These are phyloP conservation scores for Leccinum disarticulatum DNA, from an alignment of 768 basidiomycete species.

Conservation along the genomic window DNA sequence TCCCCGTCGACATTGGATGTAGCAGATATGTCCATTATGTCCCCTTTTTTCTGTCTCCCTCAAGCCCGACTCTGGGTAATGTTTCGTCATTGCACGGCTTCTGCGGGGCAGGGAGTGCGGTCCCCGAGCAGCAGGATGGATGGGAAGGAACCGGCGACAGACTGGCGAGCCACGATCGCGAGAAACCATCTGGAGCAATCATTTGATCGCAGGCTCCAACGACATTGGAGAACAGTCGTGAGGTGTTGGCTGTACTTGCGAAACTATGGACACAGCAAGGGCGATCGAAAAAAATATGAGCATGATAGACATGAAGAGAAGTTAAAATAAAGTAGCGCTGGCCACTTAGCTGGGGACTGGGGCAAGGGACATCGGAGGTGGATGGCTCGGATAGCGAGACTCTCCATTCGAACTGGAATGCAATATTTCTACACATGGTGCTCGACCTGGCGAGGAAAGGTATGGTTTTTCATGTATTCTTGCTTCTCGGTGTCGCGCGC, in stretches of 20 bases:
- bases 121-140: conserved; percentile 2
- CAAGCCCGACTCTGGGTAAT: conserved; percentile 32
- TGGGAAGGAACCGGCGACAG: neutral
- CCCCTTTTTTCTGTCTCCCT: neutral
- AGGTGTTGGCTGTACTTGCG: conserved; percentile 8
- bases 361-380: neutral
- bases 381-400: no score
- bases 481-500: no score
- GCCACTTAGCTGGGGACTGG: neutral
- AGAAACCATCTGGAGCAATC: conserved; percentile 51
- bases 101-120: conserved; percentile 37
- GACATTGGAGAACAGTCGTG: neutral
- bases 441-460: neutral
- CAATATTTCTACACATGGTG: no score
- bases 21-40: neutral
- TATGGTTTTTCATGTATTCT: no score
- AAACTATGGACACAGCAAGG: conserved; percentile 20
- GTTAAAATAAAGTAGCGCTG: neutral
- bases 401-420: no score
- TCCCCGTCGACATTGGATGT: neutral
- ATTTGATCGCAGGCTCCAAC: conserved; percentile 37
- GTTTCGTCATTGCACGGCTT: neutral
- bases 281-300: conserved; percentile 4
- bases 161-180: conserved; percentile 33
- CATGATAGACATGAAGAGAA: conserved; percentile 4